phyloP scores from a whole-genome alignment of 2,329 filamentous ascomycete genomes.

The Chrysoporthe puriensis region DNA sequence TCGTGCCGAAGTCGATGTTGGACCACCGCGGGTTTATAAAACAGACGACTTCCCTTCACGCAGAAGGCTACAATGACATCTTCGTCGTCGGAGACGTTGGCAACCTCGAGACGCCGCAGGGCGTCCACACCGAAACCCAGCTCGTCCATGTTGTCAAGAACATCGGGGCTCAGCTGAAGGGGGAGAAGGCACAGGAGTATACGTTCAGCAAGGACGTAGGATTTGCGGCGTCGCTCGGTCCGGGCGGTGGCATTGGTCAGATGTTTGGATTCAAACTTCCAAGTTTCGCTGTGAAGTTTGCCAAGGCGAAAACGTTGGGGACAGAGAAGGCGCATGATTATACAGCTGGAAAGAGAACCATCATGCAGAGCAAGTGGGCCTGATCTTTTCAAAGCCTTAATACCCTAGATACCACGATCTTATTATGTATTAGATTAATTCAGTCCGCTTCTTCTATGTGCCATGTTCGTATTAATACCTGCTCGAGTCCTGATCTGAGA shows the following conservation, averaged over 20 bases:
- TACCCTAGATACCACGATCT: not conserved
- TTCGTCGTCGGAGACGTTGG: conserved; percentile 38
- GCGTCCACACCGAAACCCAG: conserved; percentile 33
- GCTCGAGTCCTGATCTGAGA: too few relatives aligned
- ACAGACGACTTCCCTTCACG: conserved; percentile 34
- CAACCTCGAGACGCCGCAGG: conserved; percentile 34
- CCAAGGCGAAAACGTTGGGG: conserved; percentile 34
- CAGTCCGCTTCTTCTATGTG: too few relatives aligned
- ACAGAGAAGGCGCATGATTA: conserved; percentile 31
- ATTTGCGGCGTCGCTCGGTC: conserved; percentile 34
- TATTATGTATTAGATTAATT: not conserved
- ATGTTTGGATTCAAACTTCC: conserved; percentile 31
- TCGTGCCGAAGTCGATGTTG: conserved; percentile 34
- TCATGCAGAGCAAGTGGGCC: conserved; percentile 29
- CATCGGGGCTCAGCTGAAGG: conserved; percentile 32
- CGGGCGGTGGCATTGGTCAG: conserved; percentile 36
- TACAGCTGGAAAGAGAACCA: conserved; percentile 29
- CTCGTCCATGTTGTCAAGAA: conserved; percentile 31
- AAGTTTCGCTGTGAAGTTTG: conserved; percentile 31
- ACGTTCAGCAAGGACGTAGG: conserved; percentile 28
- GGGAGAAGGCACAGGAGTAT: conserved; percentile 26
- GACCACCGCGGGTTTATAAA: conserved; percentile 34
- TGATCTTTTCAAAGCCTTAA: not conserved
- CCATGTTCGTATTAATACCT: too few relatives aligned
- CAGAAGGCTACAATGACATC: conserved; percentile 35